Conservation (phyloP, 805 yeast species). For the Saturnispora serradocipensis region DNA sequence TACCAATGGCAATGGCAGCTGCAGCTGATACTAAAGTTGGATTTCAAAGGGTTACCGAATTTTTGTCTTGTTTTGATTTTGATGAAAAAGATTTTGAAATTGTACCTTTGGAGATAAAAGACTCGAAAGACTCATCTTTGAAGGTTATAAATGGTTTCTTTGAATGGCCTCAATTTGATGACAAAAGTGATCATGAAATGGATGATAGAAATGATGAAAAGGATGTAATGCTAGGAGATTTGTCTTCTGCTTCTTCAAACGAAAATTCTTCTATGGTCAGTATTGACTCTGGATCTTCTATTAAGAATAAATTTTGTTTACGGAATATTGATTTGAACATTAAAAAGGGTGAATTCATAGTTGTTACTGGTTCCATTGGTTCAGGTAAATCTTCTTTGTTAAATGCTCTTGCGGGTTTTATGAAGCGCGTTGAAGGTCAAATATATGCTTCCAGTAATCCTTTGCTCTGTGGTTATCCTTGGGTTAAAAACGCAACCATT, state of each 20-base stretch:
- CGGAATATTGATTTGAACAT: constrained; percentile 43
- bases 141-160: constrained; percentile 48
- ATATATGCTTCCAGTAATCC: constrained; percentile 45
- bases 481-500: constrained; percentile 79
- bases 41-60: constrained; percentile 45
- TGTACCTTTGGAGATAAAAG: constrained; percentile 14
- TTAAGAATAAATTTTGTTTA: constrained; percentile 35
- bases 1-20: constrained; percentile 61
- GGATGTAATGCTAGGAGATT: not conserved
- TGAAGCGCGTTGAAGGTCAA: constrained; percentile 47
- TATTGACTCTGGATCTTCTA: not conserved
- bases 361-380: constrained; percentile 66
- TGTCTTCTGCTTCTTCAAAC: not conserved
- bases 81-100: constrained; percentile 28
- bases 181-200: constrained; percentile 19
- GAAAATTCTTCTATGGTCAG: not conserved
- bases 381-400: constrained; percentile 66
- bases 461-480: constrained; percentile 54
- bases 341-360: constrained; percentile 58
- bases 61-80: constrained; percentile 32
- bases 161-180: constrained; percentile 51
- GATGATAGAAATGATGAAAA: constrained; percentile 8
- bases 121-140: constrained; percentile 33
- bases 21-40: constrained; percentile 60
- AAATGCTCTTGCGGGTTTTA: constrained; percentile 62